Base-by-base conservation (phyloP, 768 basidiomycete species). In the Mycena galericulata region DNA sequence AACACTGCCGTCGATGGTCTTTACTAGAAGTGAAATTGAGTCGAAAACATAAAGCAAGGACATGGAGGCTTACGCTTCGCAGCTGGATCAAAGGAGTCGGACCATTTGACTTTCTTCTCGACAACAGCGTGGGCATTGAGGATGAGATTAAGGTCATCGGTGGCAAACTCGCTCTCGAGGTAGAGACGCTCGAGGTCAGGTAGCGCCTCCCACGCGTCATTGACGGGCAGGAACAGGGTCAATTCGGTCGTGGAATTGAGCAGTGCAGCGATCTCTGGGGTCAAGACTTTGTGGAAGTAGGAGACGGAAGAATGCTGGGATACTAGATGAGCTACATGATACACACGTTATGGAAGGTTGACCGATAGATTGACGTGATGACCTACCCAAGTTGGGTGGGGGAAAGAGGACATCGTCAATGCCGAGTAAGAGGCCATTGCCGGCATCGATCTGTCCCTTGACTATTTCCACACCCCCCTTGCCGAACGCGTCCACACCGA, bases 191-290 rank as follows among this genome's bases (percentile, higher is more conserved):
- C 96, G 56, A 94, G 87, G 11, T 83, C 85, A 68, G 94, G 87
- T 38, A 99, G 82, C 12, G 79, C 80, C n/a, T 90, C 80, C 91
- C 95, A 99, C 15, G 97, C 98, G 38, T 87, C 79, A 76, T 98
- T 87, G 27, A 92, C 84, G 1, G 98, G 97, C 9, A 97, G 87
- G 77, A 99, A 99, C 30, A 99, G 72, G 0, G 98, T 98, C 49
- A 97, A 80, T 74, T 91, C 89, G 6, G 93, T 80, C 0, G 91
- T 89, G 47, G 82, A 83, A 62, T 91, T 90, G 45, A 98, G 84
- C 38, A 88, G 79, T 22, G 80, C 75, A 50, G 82, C 74, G 40
- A 92, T 86, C 54, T 88, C 86, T 0, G 88, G 78, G 5, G 89
- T 91, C 40, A 95, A 81, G 56, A 98, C 86, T 68, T 86, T 89